Evolutionary conservation across 768 basidiomycete genomes (phyloP), one percentile per base, ranked within the genome.

Genomic region (Lactifluus subvellereus): DNA sequence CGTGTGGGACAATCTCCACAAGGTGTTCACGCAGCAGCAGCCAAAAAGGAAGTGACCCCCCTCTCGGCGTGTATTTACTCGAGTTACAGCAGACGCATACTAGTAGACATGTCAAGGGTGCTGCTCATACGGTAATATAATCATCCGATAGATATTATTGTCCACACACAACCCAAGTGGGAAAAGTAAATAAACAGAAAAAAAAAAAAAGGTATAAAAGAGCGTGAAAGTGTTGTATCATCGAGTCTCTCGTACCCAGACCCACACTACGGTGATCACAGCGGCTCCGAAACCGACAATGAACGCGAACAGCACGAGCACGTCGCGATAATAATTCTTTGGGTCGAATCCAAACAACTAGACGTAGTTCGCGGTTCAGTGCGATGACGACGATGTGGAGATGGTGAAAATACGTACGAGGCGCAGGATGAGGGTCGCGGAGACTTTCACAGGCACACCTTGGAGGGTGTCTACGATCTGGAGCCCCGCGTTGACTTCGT

Each of bases 401-500:
- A 63, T 1, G 3, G 6, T 43, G 54, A 61, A 47, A 33, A 3
- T 40, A 76, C 85, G 64, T 68, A 91, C 89, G 70, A 89, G 71
- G 65, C 90, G 77, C 94, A 98, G 91, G 70, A 98, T 95, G 66
- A 95, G 71, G 54, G 77, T 77, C 0, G 94, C 95, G 3, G 88
- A 89, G 54, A 96, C 80, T 54, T 84, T 73, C 43, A 98, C 82
- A 1, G 89, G 89, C 13, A 96, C 94, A 47, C 94, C 94, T 66
- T 85, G 80, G 27, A 95, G 73, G 6, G 78, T 79, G 74, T 94
- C 93, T 61, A 82, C 63, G 35, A 97, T 97, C 84, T 86, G 83
- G 38, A 97, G 76, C 3, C 94, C 95, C 4, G 90, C 88, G 43
- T 85, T 85, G 16, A 98, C 92, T 72, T 98, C 95, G 70, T 98